Percentiles rank a stretch among this genome's conserved stretches.
Evolutionary conservation across 2,329 filamentous ascomycete genomes (phyloP).

Genomic region (Paracorniculantispora psalliotae): DNA sequence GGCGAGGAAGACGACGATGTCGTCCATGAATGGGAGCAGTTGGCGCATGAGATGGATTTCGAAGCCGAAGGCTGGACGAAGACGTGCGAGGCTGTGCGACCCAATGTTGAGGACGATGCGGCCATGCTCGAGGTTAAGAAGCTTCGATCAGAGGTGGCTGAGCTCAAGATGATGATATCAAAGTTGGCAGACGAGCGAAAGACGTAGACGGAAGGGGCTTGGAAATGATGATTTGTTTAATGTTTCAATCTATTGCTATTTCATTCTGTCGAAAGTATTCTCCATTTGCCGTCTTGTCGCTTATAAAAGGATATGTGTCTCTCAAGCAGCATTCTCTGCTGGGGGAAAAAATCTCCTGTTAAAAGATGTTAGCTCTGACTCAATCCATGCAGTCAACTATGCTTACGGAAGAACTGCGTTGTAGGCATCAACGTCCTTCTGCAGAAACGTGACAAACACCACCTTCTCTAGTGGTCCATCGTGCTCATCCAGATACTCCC

Average conservation of each 20-base stretch:
- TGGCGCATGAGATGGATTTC: constrained; percentile 66
- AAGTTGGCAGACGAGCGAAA: constrained; percentile 21
- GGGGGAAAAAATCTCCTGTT: constrained; percentile 8
- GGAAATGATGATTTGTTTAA: neutral
- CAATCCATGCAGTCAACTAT: neutral
- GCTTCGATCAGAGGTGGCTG: constrained; percentile 53
- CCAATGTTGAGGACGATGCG: constrained; percentile 76
- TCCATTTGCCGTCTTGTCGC: neutral
- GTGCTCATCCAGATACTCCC: constrained; percentile 47
- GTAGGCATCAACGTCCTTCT: constrained; percentile 74
- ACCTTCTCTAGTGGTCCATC: constrained; percentile 59
- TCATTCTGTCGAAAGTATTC: neutral
- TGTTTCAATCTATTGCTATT: neutral
- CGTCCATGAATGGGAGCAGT: constrained; percentile 89
- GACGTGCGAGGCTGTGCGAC: constrained; percentile 67
- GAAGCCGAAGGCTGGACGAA: constrained; percentile 82
- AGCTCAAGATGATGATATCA: constrained; percentile 47
- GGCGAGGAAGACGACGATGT: constrained; percentile 89
- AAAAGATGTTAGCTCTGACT: neutral
- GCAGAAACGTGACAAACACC: constrained; percentile 78
- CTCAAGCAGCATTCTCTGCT: neutral
- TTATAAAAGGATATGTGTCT: neutral
- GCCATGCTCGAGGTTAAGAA: constrained; percentile 65
- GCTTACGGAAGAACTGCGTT: constrained; percentile 63
- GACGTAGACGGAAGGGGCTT: neutral